phyloP scores from a whole-genome alignment of 805 yeast genomes.

The Teunomyces stri region DNA sequence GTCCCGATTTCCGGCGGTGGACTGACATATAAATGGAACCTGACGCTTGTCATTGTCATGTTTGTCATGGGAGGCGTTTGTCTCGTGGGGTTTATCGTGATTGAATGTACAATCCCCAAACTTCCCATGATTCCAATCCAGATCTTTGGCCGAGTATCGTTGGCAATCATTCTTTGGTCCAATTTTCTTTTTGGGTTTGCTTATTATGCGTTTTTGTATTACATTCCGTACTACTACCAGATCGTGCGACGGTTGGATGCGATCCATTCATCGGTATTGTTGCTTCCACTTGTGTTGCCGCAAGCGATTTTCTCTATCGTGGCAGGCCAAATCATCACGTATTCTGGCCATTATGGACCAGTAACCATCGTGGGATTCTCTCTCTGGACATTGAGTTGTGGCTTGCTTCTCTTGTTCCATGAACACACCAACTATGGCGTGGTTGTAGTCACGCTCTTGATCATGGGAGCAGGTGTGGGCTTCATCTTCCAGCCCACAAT shows the following conservation, averaged over 20 bases:
- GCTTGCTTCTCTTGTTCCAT: slow-evolving; percentile 23
- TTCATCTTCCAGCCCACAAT: slow-evolving; percentile 26
- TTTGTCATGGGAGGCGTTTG: slow-evolving; percentile 18
- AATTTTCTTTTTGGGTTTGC: slow-evolving; percentile 29
- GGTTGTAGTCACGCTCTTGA: slow-evolving; percentile 22
- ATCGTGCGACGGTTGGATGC: slow-evolving; percentile 20
- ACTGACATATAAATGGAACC: slow-evolving; percentile 13
- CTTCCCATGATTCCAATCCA: slow-evolving; percentile 33
- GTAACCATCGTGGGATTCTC: slow-evolving; percentile 18
- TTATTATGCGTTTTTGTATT: slow-evolving; percentile 23
- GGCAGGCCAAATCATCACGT: slow-evolving; percentile 18
- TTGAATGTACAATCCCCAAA: slow-evolving; percentile 28
- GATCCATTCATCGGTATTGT: slow-evolving; percentile 18
- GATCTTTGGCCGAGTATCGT: slow-evolving; percentile 19
- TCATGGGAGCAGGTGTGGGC: slow-evolving; percentile 21
- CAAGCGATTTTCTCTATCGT: slow-evolving; percentile 17
- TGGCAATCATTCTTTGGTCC: slow-evolving; percentile 18
- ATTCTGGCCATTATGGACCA: slow-evolving; percentile 18
- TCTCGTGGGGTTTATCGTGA: slow-evolving; percentile 18
- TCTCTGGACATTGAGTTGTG: slow-evolving; percentile 22
- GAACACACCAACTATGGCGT: slow-evolving; percentile 17
- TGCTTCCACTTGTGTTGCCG: slow-evolving; percentile 24
- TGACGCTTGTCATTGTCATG: slow-evolving; percentile 13
- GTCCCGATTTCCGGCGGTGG: slow-evolving; percentile 18
- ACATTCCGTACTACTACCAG: slow-evolving; percentile 24